phyloP scores from a whole-genome alignment of 2,329 filamentous ascomycete species.

The Claviceps humidiphila region DNA sequence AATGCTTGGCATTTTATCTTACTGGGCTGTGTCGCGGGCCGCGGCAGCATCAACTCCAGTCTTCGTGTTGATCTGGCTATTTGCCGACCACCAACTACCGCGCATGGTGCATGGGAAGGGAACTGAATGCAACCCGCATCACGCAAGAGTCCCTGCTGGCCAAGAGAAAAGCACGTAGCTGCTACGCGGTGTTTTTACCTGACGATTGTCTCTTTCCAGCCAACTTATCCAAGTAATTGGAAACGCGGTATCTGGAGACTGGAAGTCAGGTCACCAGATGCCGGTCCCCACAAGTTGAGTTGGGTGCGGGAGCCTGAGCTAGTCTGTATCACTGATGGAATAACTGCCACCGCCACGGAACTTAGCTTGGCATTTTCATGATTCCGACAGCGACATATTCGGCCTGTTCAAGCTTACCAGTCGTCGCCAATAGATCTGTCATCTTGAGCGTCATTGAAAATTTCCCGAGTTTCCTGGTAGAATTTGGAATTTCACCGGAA shows the following conservation, averaged over 20 bases:
- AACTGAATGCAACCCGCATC: neutral
- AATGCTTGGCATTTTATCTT: neutral
- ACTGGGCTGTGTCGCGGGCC: neutral
- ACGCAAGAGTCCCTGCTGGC: neutral
- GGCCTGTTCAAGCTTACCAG: neutral
- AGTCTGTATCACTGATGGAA: neutral
- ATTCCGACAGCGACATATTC: neutral
- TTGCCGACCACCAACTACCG: neutral
- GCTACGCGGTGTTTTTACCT: neutral
- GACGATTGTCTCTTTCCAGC: neutral
- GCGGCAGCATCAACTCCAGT: neutral
- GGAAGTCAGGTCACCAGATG: neutral
- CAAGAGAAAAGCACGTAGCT: neutral
- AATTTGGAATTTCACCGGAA: neutral
- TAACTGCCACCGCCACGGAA: neutral
- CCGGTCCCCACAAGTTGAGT: too few species aligned
- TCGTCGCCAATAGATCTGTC: neutral
- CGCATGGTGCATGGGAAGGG: too few species aligned
- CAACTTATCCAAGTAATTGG: neutral
- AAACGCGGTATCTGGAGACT: neutral
- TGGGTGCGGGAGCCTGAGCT: too few species aligned
- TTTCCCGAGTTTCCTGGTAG: slow-evolving; percentile 3
- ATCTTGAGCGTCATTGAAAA: neutral
- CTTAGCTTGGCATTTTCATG: neutral
- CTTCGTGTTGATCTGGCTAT: neutral